Conservation (phyloP, 163 green algal genomes). For the Scenedesmus sp. region DNA sequence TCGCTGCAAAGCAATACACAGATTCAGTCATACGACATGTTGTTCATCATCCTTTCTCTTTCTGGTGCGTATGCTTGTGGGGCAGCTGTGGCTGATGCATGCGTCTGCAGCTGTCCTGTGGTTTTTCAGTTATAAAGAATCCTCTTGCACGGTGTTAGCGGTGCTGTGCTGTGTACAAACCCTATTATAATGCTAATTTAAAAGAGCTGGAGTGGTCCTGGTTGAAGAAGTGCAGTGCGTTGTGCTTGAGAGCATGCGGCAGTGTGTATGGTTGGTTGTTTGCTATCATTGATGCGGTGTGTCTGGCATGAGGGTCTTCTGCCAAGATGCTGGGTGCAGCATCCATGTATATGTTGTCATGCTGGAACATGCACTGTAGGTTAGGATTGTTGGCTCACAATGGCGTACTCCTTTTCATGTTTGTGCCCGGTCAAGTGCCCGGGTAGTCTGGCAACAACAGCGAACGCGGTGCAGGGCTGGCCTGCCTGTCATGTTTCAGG, state of each 20-base stretch:
- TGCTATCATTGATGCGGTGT: background rate
- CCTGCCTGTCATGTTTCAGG: too few relatives aligned
- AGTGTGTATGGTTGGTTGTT: background rate
- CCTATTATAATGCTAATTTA: background rate
- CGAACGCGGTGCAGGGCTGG: too few relatives aligned
- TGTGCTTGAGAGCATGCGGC: background rate
- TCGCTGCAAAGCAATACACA: background rate
- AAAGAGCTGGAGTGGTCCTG: background rate
- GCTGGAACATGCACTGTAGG: background rate
- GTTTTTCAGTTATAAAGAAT: background rate
- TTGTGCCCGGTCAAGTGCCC: too few relatives aligned
- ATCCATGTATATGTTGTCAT: background rate
- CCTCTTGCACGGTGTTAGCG: background rate
- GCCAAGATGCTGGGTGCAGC: background rate
- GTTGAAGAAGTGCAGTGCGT: background rate
- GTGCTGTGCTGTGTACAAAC: slow-evolving; percentile 3
- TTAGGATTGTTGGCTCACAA: background rate
- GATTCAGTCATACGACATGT: background rate
- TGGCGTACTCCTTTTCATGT: too few relatives aligned
- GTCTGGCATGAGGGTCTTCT: background rate
- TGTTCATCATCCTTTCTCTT: background rate
- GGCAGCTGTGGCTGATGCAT: background rate
- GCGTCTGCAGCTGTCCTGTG: background rate
- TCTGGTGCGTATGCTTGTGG: background rate
- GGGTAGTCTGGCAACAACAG: too few relatives aligned